Evolutionary conservation across 169 alveolate species (phyloP), one percentile per base, ranked within the genome.

Genomic region (Plasmodium gaboni): DNA sequence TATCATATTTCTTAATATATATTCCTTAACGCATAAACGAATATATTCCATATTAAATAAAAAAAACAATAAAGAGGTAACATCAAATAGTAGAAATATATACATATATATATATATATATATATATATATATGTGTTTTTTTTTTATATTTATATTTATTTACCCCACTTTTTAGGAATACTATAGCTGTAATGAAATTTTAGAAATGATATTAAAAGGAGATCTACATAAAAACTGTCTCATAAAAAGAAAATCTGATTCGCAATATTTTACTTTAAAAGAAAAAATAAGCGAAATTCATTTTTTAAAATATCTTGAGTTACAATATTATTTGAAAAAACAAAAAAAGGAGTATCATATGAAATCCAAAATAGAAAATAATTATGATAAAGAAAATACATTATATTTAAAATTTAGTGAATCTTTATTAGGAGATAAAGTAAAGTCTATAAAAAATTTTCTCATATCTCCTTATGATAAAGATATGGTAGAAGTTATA

Each of bases 391-490:
- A 64, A 70, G 70, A 78, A 63, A 63, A 78, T 32, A 28, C 61
- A 9, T 22, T 65, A n/a, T 78, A 9, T 78, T 53, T 78, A 44
- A 65, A 78, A 64, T 78, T 64, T 32, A 78, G 78, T 44, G 78
- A 78, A 51, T 7, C 69, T n/a, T 28, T 78, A 78, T 65, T 78
- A 78, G 70, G 63, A 5, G 89, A 78, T 63, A 78, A 78, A 69
- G 76, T 78, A 78, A 78, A 78, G 46, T 78, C 89, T 2, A 50
- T 78, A 78, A 78, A 38, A 78, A 67, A 64, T 22, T 78, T 78
- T 55, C 17, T 78, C 19, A 44, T 78, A 64, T 64, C 89, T 24
- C 89, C 89, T 13, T 78, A 64, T 69, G 67, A 69, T 44, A 80
- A 63, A 38, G 55, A 80, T 48, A 22, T 68, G 53, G 83, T 80